Percentiles rank a stretch among this genome's conserved stretches.
Conservation (phyloP, 2,329 filamentous ascomycete species). For the Chaetothyriales sp. region DNA sequence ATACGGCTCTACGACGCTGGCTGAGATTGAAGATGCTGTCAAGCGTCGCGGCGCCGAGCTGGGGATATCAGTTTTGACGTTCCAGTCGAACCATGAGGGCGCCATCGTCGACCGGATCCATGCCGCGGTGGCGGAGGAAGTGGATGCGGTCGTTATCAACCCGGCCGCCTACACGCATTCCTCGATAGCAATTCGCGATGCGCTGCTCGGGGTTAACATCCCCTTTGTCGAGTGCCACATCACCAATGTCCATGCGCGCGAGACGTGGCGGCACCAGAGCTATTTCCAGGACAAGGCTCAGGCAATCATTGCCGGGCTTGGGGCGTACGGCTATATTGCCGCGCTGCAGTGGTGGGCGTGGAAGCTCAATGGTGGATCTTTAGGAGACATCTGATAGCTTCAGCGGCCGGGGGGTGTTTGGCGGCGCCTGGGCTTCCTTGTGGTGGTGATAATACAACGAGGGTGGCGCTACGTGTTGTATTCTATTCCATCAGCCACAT, state of each 20-base stretch:
- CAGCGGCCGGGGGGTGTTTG: no score
- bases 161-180: conserved; percentile 63
- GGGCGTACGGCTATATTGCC: conserved; percentile 45
- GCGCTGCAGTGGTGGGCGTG: conserved; percentile 39
- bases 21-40: conserved; percentile 41
- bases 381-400: neutral
- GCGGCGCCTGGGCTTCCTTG: neutral
- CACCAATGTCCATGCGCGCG: conserved; percentile 57
- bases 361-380: conserved; percentile 20
- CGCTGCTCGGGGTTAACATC: conserved; percentile 50
- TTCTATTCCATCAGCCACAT: neutral
- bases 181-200: conserved; percentile 60
- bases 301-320: conserved; percentile 57
- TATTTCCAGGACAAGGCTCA: conserved; percentile 63
- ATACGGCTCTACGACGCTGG: conserved; percentile 55
- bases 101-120: conserved; percentile 61
- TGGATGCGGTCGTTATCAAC: conserved; percentile 46
- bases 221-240: conserved; percentile 69
- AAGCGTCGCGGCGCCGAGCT: conserved; percentile 36
- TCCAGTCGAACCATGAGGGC: conserved; percentile 69
- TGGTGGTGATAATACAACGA: no score
- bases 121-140: conserved; percentile 17
- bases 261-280: conserved; percentile 53
- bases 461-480: neutral
- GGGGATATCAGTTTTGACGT: conserved; percentile 38